Conservation (phyloP, 2,329 filamentous ascomycete genomes). For the Fusarium heterosporum region DNA sequence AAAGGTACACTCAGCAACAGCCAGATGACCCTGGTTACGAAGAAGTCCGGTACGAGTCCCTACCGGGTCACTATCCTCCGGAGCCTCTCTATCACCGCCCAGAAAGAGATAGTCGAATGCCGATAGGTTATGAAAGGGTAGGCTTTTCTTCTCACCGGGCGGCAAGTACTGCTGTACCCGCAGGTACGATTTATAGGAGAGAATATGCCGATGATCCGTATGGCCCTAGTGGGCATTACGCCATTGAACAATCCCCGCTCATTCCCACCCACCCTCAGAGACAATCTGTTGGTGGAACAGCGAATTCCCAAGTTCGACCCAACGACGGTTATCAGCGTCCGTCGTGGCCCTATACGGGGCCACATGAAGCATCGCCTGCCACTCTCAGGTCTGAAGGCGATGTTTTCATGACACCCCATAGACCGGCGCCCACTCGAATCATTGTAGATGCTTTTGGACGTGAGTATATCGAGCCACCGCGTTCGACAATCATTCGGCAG, state of each 20-base stretch:
- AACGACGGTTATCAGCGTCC: constrained; percentile 57
- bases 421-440: constrained; percentile 72
- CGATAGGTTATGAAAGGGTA: constrained; percentile 51
- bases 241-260: constrained; percentile 55
- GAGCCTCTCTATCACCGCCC: constrained; percentile 50
- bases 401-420: constrained; percentile 63
- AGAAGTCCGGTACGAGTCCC: constrained; percentile 59
- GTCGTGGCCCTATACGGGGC: constrained; percentile 59
- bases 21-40: constrained; percentile 45
- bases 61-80: constrained; percentile 51
- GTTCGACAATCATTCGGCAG: constrained; percentile 58
- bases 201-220: constrained; percentile 52
- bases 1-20: constrained; percentile 60
- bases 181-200: constrained; percentile 49
- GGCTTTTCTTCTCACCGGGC: constrained; percentile 43
- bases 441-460: constrained; percentile 86
- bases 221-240: constrained; percentile 46
- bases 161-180: constrained; percentile 43
- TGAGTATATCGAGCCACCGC: constrained; percentile 74
- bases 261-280: constrained; percentile 51
- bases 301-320: constrained; percentile 55
- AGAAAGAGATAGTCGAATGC: constrained; percentile 49
- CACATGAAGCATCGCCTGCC: constrained; percentile 57
- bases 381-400: constrained; percentile 63
- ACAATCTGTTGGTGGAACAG: constrained; percentile 27